Evolutionary conservation across 495 filamentous ascomycete species (phyloP).

Genomic region (Hypoxylon cercidicola): DNA sequence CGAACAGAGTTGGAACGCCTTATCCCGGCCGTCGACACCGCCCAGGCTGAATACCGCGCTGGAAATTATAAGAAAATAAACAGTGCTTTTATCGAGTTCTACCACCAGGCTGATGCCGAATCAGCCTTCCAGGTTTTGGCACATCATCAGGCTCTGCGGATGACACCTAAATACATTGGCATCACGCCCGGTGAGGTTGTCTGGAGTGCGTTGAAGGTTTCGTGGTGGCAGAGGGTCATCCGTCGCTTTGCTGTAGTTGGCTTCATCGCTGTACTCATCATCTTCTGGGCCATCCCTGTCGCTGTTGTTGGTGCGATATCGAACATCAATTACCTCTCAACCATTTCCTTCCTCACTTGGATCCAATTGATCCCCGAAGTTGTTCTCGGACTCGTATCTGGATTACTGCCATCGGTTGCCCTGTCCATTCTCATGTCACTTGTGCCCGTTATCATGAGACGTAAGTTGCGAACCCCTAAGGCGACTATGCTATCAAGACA

Average conservation of each 20-base stretch:
- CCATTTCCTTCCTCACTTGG: constrained; percentile 76
- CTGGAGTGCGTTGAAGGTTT: constrained; percentile 87
- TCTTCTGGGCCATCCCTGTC: constrained; percentile 97
- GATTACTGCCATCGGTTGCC: constrained; percentile 81
- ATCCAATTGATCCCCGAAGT: constrained; percentile 74
- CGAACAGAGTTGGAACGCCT: constrained; percentile 82
- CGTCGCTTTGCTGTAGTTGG: constrained; percentile 74
- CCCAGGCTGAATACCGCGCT: constrained; percentile 76
- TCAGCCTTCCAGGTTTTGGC: constrained; percentile 84
- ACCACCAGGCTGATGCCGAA: constrained; percentile 82
- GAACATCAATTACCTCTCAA: constrained; percentile 76
- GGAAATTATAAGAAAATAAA: constrained; percentile 75
- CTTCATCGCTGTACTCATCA: constrained; percentile 80
- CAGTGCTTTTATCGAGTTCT: constrained; percentile 91
- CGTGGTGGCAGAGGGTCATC: constrained; percentile 86
- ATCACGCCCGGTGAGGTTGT: constrained; percentile 86
- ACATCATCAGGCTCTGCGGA: constrained; percentile 90
- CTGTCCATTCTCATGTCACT: constrained; percentile 90
- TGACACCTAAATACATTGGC: constrained; percentile 91
- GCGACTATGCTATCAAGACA: neutral
- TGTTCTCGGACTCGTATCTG: constrained; percentile 84
- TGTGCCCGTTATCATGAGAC: constrained; percentile 82
- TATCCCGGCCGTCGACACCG: constrained; percentile 78
- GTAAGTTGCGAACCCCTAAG: constrained; percentile 42
- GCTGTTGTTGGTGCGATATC: constrained; percentile 87